These are phyloP conservation scores for Cupressus sempervirens DNA, from an alignment of 75 land plant genomes.

Conservation along the genomic window DNA sequence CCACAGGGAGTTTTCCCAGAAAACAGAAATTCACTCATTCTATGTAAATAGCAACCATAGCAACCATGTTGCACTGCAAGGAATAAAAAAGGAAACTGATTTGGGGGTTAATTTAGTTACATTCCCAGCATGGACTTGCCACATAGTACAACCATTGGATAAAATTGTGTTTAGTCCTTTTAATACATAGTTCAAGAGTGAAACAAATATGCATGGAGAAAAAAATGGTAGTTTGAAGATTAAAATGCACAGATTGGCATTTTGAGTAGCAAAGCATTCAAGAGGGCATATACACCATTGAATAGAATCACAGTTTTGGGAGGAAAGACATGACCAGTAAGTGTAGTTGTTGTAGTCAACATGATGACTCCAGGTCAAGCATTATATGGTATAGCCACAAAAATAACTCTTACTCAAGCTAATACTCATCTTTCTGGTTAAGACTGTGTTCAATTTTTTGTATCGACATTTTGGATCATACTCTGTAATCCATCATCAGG, in stretches of 20 bases:
- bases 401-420: too few relatives aligned
- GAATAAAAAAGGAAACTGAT: neutral
- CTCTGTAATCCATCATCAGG: too few relatives aligned
- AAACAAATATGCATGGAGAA: neutral
- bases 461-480: too few relatives aligned
- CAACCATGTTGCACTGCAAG: neutral
- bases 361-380: too few relatives aligned
- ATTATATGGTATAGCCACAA: too few relatives aligned
- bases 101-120: neutral
- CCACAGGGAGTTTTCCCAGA: neutral
- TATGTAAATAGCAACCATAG: neutral
- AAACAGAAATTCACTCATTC: neutral
- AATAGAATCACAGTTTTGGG: too few relatives aligned
- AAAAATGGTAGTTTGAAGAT: too few relatives aligned
- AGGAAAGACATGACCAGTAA: too few relatives aligned
- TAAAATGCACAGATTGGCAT: neutral
- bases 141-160: neutral
- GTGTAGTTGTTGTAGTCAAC: too few relatives aligned
- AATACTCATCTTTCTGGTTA: too few relatives aligned
- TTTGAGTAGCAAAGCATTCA: neutral
- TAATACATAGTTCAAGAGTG: neutral
- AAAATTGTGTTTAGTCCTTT: neutral
- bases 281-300: neutral
- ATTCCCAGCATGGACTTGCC: neutral
- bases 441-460: too few relatives aligned